These are phyloP conservation scores for Diplodia corticola DNA, from an alignment of 2,329 filamentous ascomycete species.

Conservation along the genomic window DNA sequence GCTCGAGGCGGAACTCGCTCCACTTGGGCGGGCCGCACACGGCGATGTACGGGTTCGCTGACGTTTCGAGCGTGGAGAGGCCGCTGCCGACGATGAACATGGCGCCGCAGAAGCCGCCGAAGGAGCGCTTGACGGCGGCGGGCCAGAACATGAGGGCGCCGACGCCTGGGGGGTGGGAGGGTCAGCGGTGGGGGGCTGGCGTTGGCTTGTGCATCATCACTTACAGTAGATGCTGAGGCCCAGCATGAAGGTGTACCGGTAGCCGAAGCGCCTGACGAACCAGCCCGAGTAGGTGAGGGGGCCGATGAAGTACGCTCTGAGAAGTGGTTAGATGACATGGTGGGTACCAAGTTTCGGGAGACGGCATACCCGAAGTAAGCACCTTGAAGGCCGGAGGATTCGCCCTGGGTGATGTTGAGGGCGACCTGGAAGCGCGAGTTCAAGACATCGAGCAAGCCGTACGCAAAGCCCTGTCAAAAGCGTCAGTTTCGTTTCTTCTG, in stretches of 20 bases:
- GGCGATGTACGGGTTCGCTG: slow-evolving; percentile 74
- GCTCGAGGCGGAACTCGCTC: slow-evolving; percentile 74
- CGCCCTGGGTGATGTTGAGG: slow-evolving; percentile 49
- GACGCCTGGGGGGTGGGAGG: slow-evolving; percentile 40
- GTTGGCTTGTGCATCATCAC: neutral
- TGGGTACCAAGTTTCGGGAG: neutral
- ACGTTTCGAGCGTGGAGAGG: slow-evolving; percentile 72
- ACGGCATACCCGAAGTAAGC: slow-evolving; percentile 61
- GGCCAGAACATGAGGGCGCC: slow-evolving; percentile 84
- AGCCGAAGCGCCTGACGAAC: slow-evolving; percentile 72
- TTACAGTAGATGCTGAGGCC: slow-evolving; percentile 65
- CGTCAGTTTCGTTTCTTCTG: neutral
- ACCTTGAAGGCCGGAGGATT: slow-evolving; percentile 63
- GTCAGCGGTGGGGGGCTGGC: neutral
- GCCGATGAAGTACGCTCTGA: slow-evolving; percentile 55
- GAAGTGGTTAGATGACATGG: neutral
- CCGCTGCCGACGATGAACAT: slow-evolving; percentile 75
- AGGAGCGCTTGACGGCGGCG: slow-evolving; percentile 69
- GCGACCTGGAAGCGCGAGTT: slow-evolving; percentile 47
- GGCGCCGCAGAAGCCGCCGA: slow-evolving; percentile 70
- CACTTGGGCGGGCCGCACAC: slow-evolving; percentile 73
- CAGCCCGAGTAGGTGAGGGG: slow-evolving; percentile 56
- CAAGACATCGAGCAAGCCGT: slow-evolving; percentile 47
- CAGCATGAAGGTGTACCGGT: slow-evolving; percentile 77
- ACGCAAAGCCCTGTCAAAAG: slow-evolving; percentile 42